A percentile compares a stretch with the other conserved stretches of the same genome.
Evolutionary conservation across 2,329 filamentous ascomycete genomes (phyloP).

Genomic region (Cercospora citrullina): DNA sequence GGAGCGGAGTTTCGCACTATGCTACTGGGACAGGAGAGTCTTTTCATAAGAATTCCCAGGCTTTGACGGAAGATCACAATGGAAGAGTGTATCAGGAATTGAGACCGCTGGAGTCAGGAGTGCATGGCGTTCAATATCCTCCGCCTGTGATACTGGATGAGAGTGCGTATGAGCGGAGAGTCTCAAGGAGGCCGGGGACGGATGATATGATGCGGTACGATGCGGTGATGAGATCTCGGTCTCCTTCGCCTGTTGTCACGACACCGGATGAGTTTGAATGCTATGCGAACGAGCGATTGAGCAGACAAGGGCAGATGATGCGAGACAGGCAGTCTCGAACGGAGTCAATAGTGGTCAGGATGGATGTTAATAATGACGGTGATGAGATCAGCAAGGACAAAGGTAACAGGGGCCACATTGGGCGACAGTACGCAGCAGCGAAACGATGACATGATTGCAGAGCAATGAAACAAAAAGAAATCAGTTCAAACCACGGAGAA

Average conservation of each 20-base stretch:
- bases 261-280: constrained; percentile 28
- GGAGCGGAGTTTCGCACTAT: constrained; percentile 21
- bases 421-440: not conserved
- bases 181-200: not conserved
- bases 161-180: not conserved
- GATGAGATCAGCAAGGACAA: not conserved
- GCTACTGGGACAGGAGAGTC: constrained; percentile 5
- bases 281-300: constrained; percentile 22
- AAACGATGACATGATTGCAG: constrained; percentile 1
- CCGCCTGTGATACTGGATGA: constrained; percentile 17
- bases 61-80: not conserved
- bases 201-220: not conserved
- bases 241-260: constrained; percentile 19
- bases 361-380: constrained; percentile 2
- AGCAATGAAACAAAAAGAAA: not conserved
- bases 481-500: not conserved
- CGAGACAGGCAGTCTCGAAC: constrained; percentile 11
- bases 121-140: constrained; percentile 16
- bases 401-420: not conserved
- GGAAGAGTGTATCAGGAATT: constrained; percentile 14
- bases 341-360: constrained; percentile 13
- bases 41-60: not conserved
- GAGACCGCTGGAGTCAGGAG: constrained; percentile 20
- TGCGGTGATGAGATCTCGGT: not conserved
- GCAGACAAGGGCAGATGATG: constrained; percentile 16